Base-by-base conservation (phyloP, 352 stramenopile genomes). In the Thraustochytrium sp. region DNA sequence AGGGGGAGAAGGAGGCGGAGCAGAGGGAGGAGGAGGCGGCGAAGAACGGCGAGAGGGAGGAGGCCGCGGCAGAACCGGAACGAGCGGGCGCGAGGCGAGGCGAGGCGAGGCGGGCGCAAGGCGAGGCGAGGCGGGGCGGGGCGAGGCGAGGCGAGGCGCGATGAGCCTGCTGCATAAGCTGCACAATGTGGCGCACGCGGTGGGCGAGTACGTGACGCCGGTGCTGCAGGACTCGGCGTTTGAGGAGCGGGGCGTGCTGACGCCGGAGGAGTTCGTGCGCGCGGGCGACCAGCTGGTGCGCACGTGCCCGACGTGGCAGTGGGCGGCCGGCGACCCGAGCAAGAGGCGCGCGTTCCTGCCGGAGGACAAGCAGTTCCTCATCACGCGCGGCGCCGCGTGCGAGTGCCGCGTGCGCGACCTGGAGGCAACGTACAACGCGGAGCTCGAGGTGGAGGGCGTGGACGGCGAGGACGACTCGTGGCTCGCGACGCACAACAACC, bases 231-330 rank as follows among this genome's bases (percentile, higher is more conserved):
- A 93, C 84, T 97, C 92, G 26, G 94, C 92, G 64, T 98, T 98
- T 86, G 87, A 97, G 65, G 89, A 94, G 84, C 94, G 95, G 59
- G 96, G 96, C 44, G 91, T 98, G 40, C 89, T 99, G 38, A 99
- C 96, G 54, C 96, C 96, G 23, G 94, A 98, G 85, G 96, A 99
- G 87, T 98, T 98, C 87, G 93, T 98, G 31, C 88, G 88, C 44
- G 95, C 94, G 4, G 94, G 96, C 4, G 95, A 99, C 84, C 89
- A 98, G 89, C 89, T 99, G 0, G 94, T 98, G 51, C 97, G 96
- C 90, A 97, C 96, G 84, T 98, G 94, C 84, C 96, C 96, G 11
- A 98, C 95, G 51, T 99, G 96, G 96, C 89, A 89, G 56, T 99
- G 95, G 93, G 29, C 51, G 29, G 46, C 42, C 3, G 62, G 49